phyloP scores from a whole-genome alignment of 768 basidiomycete species.

The Rhizopogon rudus region DNA sequence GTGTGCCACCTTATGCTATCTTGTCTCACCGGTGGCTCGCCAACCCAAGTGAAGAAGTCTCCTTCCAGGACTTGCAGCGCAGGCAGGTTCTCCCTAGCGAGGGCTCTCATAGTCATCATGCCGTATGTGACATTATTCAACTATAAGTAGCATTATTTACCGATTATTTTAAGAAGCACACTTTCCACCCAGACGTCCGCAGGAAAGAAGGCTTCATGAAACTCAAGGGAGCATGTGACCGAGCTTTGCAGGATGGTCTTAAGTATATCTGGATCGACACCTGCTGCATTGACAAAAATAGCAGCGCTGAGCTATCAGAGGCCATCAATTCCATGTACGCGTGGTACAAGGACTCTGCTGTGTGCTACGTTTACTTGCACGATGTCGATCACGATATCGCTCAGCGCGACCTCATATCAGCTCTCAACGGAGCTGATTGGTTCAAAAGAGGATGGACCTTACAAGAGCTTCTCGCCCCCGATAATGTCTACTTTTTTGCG shows the following conservation, averaged over 20 bases:
- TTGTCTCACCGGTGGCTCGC: slow-evolving; percentile 2
- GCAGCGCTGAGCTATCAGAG: slow-evolving; percentile 16
- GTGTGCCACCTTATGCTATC: background rate
- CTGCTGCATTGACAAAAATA: slow-evolving; percentile 14
- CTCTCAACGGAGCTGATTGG: slow-evolving; percentile 5
- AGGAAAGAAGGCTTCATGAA: slow-evolving; percentile 2
- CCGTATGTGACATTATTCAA: background rate
- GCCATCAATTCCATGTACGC: slow-evolving; percentile 16
- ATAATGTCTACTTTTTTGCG: slow-evolving; percentile 9
- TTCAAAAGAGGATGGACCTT: slow-evolving; percentile 14
- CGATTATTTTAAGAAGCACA: background rate
- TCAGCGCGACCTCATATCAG: background rate
- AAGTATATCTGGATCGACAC: slow-evolving; percentile 14
- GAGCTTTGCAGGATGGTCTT: slow-evolving; percentile 2
- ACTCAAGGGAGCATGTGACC: background rate
- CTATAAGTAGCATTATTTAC: background rate
- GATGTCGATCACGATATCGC: background rate
- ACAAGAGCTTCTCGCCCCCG: slow-evolving; percentile 12
- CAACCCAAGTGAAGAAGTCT: background rate
- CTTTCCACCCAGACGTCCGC: background rate
- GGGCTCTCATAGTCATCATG: background rate
- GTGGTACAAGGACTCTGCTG: slow-evolving; percentile 12
- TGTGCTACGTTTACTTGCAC: slow-evolving; percentile 13
- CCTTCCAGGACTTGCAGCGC: slow-evolving; percentile 5
- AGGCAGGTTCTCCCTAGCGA: background rate